Conservation (phyloP, 2,329 filamentous ascomycete genomes). For the Bipolaris sorokiniana region DNA sequence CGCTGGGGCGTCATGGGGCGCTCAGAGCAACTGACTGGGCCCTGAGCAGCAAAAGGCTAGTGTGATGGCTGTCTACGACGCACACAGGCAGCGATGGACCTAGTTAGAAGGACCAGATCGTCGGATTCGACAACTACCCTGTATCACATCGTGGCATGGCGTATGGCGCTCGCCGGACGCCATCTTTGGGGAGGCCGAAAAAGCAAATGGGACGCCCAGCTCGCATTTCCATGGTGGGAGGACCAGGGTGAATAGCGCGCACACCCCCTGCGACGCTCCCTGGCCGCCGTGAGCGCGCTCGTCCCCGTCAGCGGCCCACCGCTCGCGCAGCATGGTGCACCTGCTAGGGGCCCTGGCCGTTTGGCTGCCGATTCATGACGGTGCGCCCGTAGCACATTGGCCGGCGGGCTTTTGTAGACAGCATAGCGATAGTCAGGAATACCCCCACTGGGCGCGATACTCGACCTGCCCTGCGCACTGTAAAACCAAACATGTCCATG, state of each 20-base stretch:
- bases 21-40: constrained; percentile 39
- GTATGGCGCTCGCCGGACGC: constrained; percentile 37
- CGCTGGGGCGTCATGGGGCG: constrained; percentile 47
- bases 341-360: constrained; percentile 38
- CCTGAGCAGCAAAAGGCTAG: constrained; percentile 43
- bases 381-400: constrained; percentile 26
- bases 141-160: constrained; percentile 51
- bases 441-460: constrained; percentile 32
- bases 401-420: constrained; percentile 35
- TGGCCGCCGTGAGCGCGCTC: constrained; percentile 18
- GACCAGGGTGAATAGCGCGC: constrained; percentile 25
- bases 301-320: constrained; percentile 29
- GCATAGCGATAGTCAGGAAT: constrained; percentile 34
- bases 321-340: constrained; percentile 27
- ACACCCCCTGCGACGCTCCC: constrained; percentile 27
- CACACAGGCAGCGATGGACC: constrained; percentile 36
- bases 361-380: constrained; percentile 38
- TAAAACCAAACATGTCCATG: constrained; percentile 34
- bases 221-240: constrained; percentile 36
- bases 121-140: constrained; percentile 48
- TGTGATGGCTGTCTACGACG: constrained; percentile 41
- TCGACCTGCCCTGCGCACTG: constrained; percentile 26
- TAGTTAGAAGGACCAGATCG: constrained; percentile 48
- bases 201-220: constrained; percentile 31
- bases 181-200: constrained; percentile 39